These are phyloP conservation scores for Aureobasidium sp. DNA, from an alignment of 2,329 filamentous ascomycete species.

Conservation along the genomic window DNA sequence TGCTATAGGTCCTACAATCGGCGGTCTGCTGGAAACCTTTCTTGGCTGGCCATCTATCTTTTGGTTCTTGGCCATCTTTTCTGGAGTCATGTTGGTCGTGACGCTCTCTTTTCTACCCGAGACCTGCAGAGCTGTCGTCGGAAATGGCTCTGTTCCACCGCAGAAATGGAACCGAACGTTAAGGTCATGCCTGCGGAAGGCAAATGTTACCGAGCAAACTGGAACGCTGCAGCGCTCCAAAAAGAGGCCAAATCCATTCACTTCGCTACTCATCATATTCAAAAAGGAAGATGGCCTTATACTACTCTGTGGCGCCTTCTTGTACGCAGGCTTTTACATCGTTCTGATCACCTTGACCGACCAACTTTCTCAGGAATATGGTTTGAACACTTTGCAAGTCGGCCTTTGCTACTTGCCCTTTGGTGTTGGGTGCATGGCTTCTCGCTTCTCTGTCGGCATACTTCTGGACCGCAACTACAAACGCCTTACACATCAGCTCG, in stretches of 20 bases:
- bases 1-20: slow-evolving; percentile 42
- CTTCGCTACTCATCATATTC: background rate
- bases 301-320: background rate
- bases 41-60: slow-evolving; percentile 30
- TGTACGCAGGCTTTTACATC: slow-evolving; percentile 6
- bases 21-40: slow-evolving; percentile 25
- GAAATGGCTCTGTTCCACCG: slow-evolving; percentile 26
- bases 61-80: slow-evolving; percentile 33
- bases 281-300: background rate
- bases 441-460: slow-evolving; percentile 41
- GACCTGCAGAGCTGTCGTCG: slow-evolving; percentile 34
- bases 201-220: background rate
- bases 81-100: slow-evolving; percentile 18
- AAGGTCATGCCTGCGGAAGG: background rate
- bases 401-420: slow-evolving; percentile 33
- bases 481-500: slow-evolving; percentile 53
- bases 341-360: background rate
- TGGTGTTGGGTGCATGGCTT: slow-evolving; percentile 30
- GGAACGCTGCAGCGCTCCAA: background rate
- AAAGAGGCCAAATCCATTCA: background rate
- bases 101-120: slow-evolving; percentile 28
- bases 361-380: slow-evolving; percentile 26
- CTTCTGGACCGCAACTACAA: slow-evolving; percentile 66
- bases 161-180: background rate
- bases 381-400: slow-evolving; percentile 40